Percentiles rank a stretch among this genome's conserved stretches.
phyloP scores from a whole-genome alignment of 108 stramenopile genomes.

The Aurantiochytrium sp. region DNA sequence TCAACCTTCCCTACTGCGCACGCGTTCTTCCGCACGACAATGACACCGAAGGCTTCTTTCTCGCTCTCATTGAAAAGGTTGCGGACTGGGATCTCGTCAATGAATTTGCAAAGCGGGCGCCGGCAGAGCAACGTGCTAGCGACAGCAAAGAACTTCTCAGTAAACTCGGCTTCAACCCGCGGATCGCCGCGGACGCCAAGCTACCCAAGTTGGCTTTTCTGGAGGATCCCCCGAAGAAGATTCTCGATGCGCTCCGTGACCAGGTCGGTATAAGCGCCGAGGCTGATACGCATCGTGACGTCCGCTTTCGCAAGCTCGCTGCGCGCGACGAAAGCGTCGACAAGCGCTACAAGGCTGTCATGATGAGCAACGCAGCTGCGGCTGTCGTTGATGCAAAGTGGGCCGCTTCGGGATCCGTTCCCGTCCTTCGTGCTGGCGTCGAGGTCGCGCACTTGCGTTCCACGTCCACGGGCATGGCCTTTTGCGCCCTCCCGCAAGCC shows the following conservation, averaged over 20 bases:
- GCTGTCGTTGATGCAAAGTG: background rate
- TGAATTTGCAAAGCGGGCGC: background rate
- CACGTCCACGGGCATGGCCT: background rate
- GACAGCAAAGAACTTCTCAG: background rate
- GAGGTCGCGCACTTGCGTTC: background rate
- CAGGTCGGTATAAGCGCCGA: background rate
- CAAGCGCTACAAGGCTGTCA: background rate
- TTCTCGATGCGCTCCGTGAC: background rate
- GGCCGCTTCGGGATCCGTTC: background rate
- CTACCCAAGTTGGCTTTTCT: background rate
- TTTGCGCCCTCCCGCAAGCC: background rate
- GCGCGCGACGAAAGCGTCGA: background rate
- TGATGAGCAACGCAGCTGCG: background rate
- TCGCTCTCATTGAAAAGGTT: constrained; percentile 20
- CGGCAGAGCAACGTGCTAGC: background rate
- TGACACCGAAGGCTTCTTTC: constrained; percentile 31
- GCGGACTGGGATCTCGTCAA: background rate
- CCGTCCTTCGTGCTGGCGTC: background rate
- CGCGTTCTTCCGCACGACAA: constrained; percentile 29
- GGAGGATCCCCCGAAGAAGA: background rate
- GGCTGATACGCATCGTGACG: background rate
- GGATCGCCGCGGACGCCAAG: background rate
- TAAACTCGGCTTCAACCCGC: background rate
- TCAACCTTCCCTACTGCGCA: background rate
- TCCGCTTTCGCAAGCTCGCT: background rate